phyloP scores from a whole-genome alignment of 2,329 filamentous ascomycete genomes.

The Cryphonectria parasitica region DNA sequence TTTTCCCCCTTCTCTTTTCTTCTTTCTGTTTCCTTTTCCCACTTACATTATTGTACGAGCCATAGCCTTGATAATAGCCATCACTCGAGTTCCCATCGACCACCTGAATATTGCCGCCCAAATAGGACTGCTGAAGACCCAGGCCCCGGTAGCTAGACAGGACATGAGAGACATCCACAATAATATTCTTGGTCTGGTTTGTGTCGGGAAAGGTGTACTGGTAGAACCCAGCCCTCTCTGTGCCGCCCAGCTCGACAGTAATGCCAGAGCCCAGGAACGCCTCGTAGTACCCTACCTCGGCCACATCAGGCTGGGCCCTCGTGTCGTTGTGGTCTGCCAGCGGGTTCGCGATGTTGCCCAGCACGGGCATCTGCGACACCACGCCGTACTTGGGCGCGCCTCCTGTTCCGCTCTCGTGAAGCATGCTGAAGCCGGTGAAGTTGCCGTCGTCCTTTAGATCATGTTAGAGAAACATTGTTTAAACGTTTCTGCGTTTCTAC shows the following conservation, averaged over 20 bases:
- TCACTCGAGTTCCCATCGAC: slow-evolving; percentile 58
- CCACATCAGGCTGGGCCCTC: slow-evolving; percentile 54
- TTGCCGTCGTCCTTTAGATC: slow-evolving; percentile 47
- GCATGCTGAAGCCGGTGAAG: slow-evolving; percentile 65
- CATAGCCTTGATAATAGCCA: slow-evolving; percentile 60
- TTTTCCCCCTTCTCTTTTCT: too few relatives aligned
- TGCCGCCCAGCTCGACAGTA: slow-evolving; percentile 59
- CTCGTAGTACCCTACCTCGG: slow-evolving; percentile 62
- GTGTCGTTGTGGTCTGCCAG: slow-evolving; percentile 59
- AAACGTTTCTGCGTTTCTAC: background rate
- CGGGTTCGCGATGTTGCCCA: slow-evolving; percentile 56
- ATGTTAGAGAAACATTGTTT: background rate
- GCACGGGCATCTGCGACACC: slow-evolving; percentile 61
- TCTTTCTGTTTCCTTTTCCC: too few relatives aligned
- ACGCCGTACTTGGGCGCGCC: slow-evolving; percentile 73
- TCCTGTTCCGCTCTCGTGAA: slow-evolving; percentile 70
- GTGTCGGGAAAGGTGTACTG: slow-evolving; percentile 60
- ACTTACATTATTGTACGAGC: slow-evolving; percentile 65
- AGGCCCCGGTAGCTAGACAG: slow-evolving; percentile 64
- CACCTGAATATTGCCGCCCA: slow-evolving; percentile 61
- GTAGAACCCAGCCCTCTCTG: slow-evolving; percentile 61
- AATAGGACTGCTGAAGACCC: slow-evolving; percentile 64
- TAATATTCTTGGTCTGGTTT: slow-evolving; percentile 47
- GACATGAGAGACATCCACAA: slow-evolving; percentile 70
- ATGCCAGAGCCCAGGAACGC: slow-evolving; percentile 60